Evolutionary conservation across 805 yeast species (phyloP).

Genomic region (Saturnispora galanensis): DNA sequence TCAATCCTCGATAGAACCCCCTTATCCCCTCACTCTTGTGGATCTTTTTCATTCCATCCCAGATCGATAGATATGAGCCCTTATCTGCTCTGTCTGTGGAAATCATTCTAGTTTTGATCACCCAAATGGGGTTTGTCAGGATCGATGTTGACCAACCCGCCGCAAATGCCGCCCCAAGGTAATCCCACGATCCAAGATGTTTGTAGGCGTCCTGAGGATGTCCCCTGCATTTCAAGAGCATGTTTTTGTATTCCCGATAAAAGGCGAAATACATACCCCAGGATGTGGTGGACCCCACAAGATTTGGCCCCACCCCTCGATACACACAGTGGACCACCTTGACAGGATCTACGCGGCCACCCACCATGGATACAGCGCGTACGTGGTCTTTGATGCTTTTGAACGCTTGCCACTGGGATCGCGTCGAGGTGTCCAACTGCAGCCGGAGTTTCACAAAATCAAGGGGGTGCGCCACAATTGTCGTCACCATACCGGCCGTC

Average conservation of each 20-base stretch:
- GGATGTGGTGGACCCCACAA: constrained; percentile 74
- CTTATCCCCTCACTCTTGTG: constrained; percentile 44
- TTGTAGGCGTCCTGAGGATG: constrained; percentile 22
- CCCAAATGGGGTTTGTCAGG: constrained; percentile 92
- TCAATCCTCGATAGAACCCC: constrained; percentile 78
- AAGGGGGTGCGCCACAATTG: constrained; percentile 78
- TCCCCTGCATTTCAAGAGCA: constrained; percentile 7
- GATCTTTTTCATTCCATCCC: constrained; percentile 44
- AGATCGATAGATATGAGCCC: constrained; percentile 48
- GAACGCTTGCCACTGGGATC: constrained; percentile 23
- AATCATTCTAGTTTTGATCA: constrained; percentile 79
- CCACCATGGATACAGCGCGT: constrained; percentile 9
- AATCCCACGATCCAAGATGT: constrained; percentile 33
- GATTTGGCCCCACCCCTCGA: constrained; percentile 71
- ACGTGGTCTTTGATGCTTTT: constrained; percentile 16
- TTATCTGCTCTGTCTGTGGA: constrained; percentile 37
- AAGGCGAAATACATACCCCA: constrained; percentile 85
- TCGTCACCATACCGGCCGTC: constrained; percentile 72
- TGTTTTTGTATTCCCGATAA: constrained; percentile 51
- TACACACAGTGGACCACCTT: constrained; percentile 33
- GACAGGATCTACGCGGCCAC: constrained; percentile 6
- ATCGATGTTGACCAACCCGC: constrained; percentile 74
- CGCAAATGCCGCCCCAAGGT: constrained; percentile 44
- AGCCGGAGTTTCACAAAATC: constrained; percentile 78
- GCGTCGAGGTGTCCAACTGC: constrained; percentile 45